Conservation (phyloP, 2,329 filamentous ascomycete species). For the Botrytis byssoidea region DNA sequence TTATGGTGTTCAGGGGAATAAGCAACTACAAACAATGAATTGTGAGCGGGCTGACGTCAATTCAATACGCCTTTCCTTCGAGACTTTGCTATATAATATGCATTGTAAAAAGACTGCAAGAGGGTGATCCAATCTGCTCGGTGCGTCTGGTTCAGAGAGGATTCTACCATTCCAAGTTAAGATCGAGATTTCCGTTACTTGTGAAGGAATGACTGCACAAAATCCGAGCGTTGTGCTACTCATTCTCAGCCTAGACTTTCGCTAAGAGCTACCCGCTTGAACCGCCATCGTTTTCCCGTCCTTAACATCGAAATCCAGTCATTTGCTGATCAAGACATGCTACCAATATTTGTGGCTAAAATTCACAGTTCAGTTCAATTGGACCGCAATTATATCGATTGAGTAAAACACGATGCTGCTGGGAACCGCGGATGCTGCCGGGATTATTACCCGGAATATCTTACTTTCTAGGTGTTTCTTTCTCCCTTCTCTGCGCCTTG, state of each 20-base stretch:
- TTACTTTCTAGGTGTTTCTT: not conserved
- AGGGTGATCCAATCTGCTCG: not conserved
- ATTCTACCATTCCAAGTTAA: not conserved
- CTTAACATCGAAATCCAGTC: not conserved
- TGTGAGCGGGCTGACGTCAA: not conserved
- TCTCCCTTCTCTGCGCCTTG: not conserved
- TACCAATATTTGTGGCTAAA: not conserved
- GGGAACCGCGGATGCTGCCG: not conserved
- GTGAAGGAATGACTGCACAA: not conserved
- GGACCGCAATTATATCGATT: not conserved
- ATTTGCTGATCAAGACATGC: not conserved
- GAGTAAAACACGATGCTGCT: not conserved
- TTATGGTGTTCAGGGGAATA: not conserved
- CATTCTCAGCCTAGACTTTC: not conserved
- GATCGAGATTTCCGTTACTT: not conserved
- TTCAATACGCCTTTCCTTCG: not conserved
- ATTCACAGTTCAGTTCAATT: not conserved
- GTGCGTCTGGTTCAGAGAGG: not conserved
- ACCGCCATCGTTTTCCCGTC: not conserved
- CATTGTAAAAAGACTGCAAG: not conserved
- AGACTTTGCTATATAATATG: not conserved
- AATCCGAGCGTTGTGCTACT: slow-evolving; percentile 6
- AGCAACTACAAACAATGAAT: not conserved
- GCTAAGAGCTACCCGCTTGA: slow-evolving; percentile 7
- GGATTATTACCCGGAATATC: not conserved